Evolutionary conservation across 2,329 filamentous ascomycete genomes (phyloP).

Genomic region (Pseudogymnoascus pannorum): DNA sequence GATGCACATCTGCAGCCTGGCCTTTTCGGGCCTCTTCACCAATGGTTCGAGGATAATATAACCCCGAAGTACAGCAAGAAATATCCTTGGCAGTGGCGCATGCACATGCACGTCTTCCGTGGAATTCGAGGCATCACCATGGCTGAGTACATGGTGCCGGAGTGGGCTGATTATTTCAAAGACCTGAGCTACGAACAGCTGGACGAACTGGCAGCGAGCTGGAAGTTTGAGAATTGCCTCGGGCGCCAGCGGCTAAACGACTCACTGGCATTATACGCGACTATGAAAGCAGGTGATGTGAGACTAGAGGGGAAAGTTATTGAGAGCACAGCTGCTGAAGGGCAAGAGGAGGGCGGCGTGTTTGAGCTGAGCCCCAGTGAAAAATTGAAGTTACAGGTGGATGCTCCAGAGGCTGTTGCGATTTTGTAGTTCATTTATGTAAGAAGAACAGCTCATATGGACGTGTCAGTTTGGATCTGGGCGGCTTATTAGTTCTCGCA

Average conservation of each 20-base stretch:
- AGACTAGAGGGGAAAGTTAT: slow-evolving; percentile 27
- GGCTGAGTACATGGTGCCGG: slow-evolving; percentile 37
- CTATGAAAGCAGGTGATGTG: slow-evolving; percentile 22
- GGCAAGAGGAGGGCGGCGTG: slow-evolving; percentile 18
- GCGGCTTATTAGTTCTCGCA: background rate
- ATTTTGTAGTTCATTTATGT: background rate
- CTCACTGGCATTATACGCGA: slow-evolving; percentile 17
- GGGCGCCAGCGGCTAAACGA: slow-evolving; percentile 42
- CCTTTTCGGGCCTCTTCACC: slow-evolving; percentile 19
- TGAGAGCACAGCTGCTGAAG: background rate
- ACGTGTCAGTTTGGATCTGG: background rate
- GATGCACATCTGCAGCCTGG: slow-evolving; percentile 35
- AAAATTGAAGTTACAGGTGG: slow-evolving; percentile 16
- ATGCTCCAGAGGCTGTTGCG: background rate
- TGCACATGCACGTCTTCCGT: slow-evolving; percentile 23
- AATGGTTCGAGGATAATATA: slow-evolving; percentile 21
- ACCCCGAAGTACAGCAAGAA: slow-evolving; percentile 20
- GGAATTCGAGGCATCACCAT: slow-evolving; percentile 26
- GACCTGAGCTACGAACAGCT: slow-evolving; percentile 36
- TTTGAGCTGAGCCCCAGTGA: slow-evolving; percentile 27
- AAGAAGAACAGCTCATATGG: background rate
- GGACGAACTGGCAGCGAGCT: slow-evolving; percentile 40
- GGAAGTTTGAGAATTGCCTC: slow-evolving; percentile 44
- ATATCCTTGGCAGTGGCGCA: slow-evolving; percentile 22
- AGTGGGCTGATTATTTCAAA: slow-evolving; percentile 41